Evolutionary conservation across 2,329 filamentous ascomycete genomes (phyloP).

Genomic region (Penicillium sclerotigenum): DNA sequence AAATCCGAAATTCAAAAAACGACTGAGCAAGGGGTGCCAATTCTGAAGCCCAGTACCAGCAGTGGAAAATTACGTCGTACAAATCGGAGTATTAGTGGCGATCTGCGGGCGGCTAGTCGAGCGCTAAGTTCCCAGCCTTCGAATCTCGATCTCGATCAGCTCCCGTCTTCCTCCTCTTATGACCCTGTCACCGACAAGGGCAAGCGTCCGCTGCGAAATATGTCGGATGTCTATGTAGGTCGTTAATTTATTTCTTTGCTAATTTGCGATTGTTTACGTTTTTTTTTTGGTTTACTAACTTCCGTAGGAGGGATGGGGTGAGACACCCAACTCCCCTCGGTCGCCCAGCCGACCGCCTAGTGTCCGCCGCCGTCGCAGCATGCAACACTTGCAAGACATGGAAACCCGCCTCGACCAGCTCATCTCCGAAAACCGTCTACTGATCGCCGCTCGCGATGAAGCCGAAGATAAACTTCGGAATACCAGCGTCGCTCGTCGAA

Average conservation of each 20-base stretch:
- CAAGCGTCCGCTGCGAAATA: slow-evolving; percentile 77
- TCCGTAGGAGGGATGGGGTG: slow-evolving; percentile 83
- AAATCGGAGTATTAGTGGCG: slow-evolving; percentile 67
- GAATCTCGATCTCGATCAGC: slow-evolving; percentile 37
- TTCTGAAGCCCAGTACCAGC: slow-evolving; percentile 46
- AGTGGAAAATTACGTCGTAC: slow-evolving; percentile 63
- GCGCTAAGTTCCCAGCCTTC: slow-evolving; percentile 39
- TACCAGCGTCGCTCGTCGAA: slow-evolving; percentile 52
- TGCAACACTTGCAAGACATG: slow-evolving; percentile 87
- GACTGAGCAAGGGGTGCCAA: slow-evolving; percentile 30
- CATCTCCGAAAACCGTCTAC: slow-evolving; percentile 74
- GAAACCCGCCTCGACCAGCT: slow-evolving; percentile 82
- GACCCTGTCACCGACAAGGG: slow-evolving; percentile 82
- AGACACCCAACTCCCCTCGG: slow-evolving; percentile 76
- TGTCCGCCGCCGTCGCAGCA: slow-evolving; percentile 94
- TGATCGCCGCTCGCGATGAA: slow-evolving; percentile 68
- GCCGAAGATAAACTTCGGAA: slow-evolving; percentile 64
- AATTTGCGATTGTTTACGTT: slow-evolving; percentile 11
- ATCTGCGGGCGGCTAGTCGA: slow-evolving; percentile 67
- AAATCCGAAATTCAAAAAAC: slow-evolving; percentile 32
- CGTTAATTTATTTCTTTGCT: slow-evolving; percentile 17
- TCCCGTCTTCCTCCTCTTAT: slow-evolving; percentile 55
- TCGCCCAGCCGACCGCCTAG: slow-evolving; percentile 93
- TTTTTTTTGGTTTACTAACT: slow-evolving; percentile 30
- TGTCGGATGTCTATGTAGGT: slow-evolving; percentile 94